Conservation (phyloP, 805 yeast species). For the Hyphopichia homilentoma region DNA sequence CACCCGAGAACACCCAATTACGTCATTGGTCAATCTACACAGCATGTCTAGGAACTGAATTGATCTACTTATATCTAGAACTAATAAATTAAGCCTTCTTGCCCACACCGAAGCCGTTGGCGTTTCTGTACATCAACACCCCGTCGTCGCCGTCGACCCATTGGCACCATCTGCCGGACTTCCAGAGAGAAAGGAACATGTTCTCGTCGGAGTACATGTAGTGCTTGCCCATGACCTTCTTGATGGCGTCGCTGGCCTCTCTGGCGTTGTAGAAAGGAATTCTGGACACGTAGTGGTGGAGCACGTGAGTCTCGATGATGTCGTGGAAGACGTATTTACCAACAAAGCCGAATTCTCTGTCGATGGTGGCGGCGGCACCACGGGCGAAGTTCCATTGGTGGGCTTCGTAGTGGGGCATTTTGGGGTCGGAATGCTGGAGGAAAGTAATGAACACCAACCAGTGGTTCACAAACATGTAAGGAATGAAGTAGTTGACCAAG, state of each 20-base stretch:
- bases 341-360: constrained; percentile 76
- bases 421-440: constrained; percentile 78
- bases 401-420: constrained; percentile 76
- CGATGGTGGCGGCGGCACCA: constrained; percentile 89
- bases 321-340: constrained; percentile 82
- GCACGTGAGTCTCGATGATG: constrained; percentile 85
- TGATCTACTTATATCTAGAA: no score
- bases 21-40: no score
- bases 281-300: constrained; percentile 79
- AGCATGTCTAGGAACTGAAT: no score
- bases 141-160: constrained; percentile 72
- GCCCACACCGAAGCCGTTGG: constrained; percentile 46
- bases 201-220: constrained; percentile 64
- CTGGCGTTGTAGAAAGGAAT: constrained; percentile 89
- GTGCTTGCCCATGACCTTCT: constrained; percentile 81
- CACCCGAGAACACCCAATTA: no score
- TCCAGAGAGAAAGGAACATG: constrained; percentile 70
- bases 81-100: no score
- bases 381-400: constrained; percentile 80
- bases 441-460: constrained; percentile 87
- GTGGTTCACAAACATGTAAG: constrained; percentile 79
- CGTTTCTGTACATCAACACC: constrained; percentile 70
- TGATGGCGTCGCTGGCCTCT: constrained; percentile 71
- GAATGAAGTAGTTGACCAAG: constrained; percentile 68
- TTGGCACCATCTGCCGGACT: constrained; percentile 62